Evolutionary conservation across 306 rosid species (phyloP), one percentile per base, ranked within the genome.

Genomic region (Vicia villosa): DNA sequence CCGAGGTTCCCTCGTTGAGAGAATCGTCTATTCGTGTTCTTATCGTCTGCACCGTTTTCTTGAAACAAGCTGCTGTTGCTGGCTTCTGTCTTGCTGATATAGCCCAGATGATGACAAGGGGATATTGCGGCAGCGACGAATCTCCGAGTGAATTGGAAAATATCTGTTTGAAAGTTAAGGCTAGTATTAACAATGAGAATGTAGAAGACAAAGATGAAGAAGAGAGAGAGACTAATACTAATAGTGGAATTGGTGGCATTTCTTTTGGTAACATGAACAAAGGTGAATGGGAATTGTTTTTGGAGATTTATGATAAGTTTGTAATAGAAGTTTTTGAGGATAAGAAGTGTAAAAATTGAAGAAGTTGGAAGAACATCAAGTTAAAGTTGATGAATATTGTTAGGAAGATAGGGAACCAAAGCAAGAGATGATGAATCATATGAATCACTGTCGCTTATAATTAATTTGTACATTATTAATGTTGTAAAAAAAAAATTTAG

Each of bases 51-150:
- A 93, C 98, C 16, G 72, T 85, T 62, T 93, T 93, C 74, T 68
- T 93, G 79, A 90, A 90, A 84, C 81, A 46, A 55, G 90, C 96
- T 69, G 85, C 77, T 66, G 79, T 83, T 52, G 66, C 82, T 13
- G 98, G 96, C 49, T 83, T 88, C 38, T 84, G 89, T 63, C 91
- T 93, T 22, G 84, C 91, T 72, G 88, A 84, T 5, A 90, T 93
- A 47, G 98, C 96, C 4, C 83, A 85, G 50, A 83, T 93, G 91
- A 88, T 93, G 94, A 86, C 94, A 5, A 74, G 97, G 73, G 79
- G 78, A 22, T 85, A 81, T 46, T 47, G 82, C 54, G 77, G 77
- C 1, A 91, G 83, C 2, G 85, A 79, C 32, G 91, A 87, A 66
- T 66, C 34, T 7, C 68, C 72, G 0, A 93, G 98, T 47, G 75